Base-by-base conservation (phyloP, 2,329 filamentous ascomycete genomes). In the Neocucurbitaria cava region DNA sequence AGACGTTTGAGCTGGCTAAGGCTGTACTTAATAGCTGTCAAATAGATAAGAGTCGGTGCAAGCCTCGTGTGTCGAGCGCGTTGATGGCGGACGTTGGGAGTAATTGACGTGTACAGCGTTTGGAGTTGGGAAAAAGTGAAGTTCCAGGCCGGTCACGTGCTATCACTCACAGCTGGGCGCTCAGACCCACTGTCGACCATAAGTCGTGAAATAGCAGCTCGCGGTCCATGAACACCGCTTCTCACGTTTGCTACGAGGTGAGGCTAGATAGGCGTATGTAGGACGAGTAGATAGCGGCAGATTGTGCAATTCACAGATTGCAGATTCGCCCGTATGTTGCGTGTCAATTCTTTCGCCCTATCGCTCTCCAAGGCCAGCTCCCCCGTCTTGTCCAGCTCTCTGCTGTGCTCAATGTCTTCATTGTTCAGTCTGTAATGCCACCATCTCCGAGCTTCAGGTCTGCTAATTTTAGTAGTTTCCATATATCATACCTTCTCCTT, bases 101-200 rank as follows among this genome's bases (percentile, higher is more conserved):
- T 58, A 48, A 46, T 43, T 48, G 47, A 56, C 26, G 46, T 30
- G 31, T 54, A 33, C 51, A 51, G 52, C 52, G 49, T 52, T 48
- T 23, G 30, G 46, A 42, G 41, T 51, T 24, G 51, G 62, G 54
- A 61, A 68, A 69, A 69, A 69, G 67, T 69, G 56, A 69, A 62
- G 67, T 65, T 68, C 54, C 33, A 48, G 48, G 61, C 64, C 54
- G 66, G 49, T 58, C 58, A 61, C 56, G 56, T 59, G 56, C 38
- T 18, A 13, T 13, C 38, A 40, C 20, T 23, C 11, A 40, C 11
- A 35, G 31, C 31, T 8, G 23, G 24, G 24, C 10, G 44, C 45
- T 39, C 23, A 23, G 38, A 6, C 38, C 20, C 21, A n/a, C 11
- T 23, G 20, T 40, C 38, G 38, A 40, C 38, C 38, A 24, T 40